Evolutionary conservation across 2,329 filamentous ascomycete species (phyloP), one percentile per base, ranked within the genome.

Genomic region (Dactylellina haptotyla): DNA sequence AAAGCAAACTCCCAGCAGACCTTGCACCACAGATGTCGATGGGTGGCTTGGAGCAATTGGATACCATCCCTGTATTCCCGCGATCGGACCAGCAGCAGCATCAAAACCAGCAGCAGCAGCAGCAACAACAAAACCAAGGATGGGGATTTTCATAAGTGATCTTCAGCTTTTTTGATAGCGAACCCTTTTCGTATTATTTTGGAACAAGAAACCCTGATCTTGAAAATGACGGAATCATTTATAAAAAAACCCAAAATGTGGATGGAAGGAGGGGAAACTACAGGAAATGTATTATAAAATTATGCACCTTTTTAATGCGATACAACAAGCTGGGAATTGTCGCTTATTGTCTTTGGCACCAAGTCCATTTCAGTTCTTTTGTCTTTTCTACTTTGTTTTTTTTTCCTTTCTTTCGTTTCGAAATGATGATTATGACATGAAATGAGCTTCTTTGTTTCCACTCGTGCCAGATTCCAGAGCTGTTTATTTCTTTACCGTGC

Each of bases 1-100:
- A 98, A 79, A 92, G 90, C 48, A 88, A 94, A 0, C 85, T 91
- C 80, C 92, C 92, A 1, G 98, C 95, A 92, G 93, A 97, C 80
- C 86, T 89, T 75, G 87, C 87, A 2, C 90, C 76, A 3, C 75
- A 76, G 58, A 54, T 76, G 1, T 74, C 75, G 9, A 76, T 96
- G 75, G 92, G 93, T 2, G 90, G 88, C 5, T 79, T 95, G 61
- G 91, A 97, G 79, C 87, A 90, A 76, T 79, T 98, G 45, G 86
- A 89, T 32, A 96, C 93, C 0, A 84, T 92, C 26, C 89, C 89
- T 0, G 87, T 98, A 0, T 99, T 99, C 79, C 95, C 95, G 8
- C 85, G 94, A 65, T 92, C 92, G 0, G 88, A 86, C 23, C 73
- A 66, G 28, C 57, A 64, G 28, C 57, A 64, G 4, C 51, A 48